Conservation (phyloP, 768 basidiomycete species). For the Termitomyces sp. region DNA sequence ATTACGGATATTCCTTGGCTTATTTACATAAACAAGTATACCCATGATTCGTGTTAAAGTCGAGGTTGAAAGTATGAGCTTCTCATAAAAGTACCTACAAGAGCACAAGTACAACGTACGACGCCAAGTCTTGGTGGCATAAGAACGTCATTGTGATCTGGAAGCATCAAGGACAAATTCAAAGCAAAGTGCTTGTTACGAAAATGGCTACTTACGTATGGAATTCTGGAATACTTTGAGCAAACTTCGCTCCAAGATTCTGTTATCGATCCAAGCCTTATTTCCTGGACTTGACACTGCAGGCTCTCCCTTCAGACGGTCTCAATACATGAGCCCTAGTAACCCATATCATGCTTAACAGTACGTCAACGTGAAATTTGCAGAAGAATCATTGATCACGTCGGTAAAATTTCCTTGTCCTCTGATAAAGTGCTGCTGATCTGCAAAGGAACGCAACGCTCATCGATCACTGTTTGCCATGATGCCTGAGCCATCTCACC, state of each 20-base stretch:
- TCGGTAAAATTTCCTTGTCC: background rate
- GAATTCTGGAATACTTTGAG: background rate
- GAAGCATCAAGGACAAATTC: background rate
- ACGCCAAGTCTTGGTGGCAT: background rate
- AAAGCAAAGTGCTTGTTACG: background rate
- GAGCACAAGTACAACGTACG: background rate
- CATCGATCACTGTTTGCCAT: background rate
- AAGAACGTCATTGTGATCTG: background rate
- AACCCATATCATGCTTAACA: too few relatives aligned
- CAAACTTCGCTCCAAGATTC: background rate
- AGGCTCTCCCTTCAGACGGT: too few relatives aligned
- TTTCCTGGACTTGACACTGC: background rate
- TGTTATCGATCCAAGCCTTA: background rate
- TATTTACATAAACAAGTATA: background rate
- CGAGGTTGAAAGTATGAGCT: too few relatives aligned
- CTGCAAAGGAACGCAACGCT: background rate
- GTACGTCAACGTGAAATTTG: too few relatives aligned
- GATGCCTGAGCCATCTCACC: background rate
- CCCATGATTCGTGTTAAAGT: background rate
- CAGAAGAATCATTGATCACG: background rate
- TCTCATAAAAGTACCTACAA: too few relatives aligned
- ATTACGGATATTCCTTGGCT: background rate
- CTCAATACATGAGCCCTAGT: background rate
- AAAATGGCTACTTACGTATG: background rate
- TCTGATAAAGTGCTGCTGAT: background rate